A percentile compares a stretch with the other conserved stretches of the same genome.
These are phyloP conservation scores for Diacronema lutheri DNA, from an alignment of 78 protist species.

Conservation along the genomic window DNA sequence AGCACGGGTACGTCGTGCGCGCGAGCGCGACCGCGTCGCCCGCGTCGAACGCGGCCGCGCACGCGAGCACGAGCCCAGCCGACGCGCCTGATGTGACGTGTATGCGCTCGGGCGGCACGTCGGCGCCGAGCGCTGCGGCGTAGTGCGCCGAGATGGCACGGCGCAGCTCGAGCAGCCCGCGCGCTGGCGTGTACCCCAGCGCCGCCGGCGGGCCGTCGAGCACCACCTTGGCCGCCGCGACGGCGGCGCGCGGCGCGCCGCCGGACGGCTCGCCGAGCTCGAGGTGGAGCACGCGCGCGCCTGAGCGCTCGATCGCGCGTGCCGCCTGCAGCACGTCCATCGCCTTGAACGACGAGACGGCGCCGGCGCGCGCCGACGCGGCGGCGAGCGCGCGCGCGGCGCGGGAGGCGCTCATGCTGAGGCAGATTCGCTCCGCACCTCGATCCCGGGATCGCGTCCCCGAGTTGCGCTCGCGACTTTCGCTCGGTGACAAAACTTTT, in stretches of 20 bases:
- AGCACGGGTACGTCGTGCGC: not conserved
- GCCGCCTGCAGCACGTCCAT: not conserved
- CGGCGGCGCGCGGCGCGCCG: not conserved
- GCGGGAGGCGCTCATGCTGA: too few species aligned
- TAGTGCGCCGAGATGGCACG: not conserved
- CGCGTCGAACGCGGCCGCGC: not conserved
- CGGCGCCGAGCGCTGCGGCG: not conserved
- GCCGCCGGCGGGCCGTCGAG: too few species aligned
- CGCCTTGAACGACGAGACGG: slow-evolving; percentile 5
- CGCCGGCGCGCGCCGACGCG: not conserved
- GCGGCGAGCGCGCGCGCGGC: too few species aligned
- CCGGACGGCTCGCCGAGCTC: slow-evolving; percentile 4
- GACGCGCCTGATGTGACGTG: not conserved
- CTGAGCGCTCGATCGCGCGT: not conserved
- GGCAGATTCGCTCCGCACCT: too few species aligned
- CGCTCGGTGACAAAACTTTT: too few species aligned
- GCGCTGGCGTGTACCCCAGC: not conserved
- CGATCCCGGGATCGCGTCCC: too few species aligned
- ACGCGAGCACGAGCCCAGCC: not conserved
- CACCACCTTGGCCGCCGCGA: not conserved
- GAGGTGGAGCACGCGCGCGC: not conserved
- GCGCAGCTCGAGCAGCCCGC: not conserved
- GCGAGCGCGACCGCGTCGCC: slow-evolving; percentile 14
- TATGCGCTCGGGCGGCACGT: not conserved
- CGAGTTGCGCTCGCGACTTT: too few species aligned